Evolutionary conservation across 805 yeast species (phyloP).

Genomic region (Wickerhamomyces rabaulensis): DNA sequence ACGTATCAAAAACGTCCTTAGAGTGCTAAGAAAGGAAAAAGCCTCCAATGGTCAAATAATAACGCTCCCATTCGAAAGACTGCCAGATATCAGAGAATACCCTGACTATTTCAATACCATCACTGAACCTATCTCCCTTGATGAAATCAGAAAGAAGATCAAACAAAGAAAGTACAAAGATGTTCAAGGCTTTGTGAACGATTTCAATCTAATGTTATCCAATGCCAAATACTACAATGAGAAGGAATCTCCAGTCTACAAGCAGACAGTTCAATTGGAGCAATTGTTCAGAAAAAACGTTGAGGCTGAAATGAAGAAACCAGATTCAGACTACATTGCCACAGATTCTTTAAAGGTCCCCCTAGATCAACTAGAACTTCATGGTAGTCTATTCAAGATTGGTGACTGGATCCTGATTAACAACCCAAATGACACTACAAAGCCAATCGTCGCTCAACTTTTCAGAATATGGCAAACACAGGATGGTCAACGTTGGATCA

Average conservation of each 20-base stretch:
- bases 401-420: conserved; percentile 94
- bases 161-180: conserved; percentile 77
- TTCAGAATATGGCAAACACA: conserved; percentile 87
- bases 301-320: conserved; percentile 69
- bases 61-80: conserved; percentile 67
- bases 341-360: conserved; percentile 61
- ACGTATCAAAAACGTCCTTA: conserved; percentile 80
- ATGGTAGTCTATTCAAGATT: conserved; percentile 69
- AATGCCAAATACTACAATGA: conserved; percentile 67
- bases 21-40: conserved; percentile 71
- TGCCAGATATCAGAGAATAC: conserved; percentile 58
- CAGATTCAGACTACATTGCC: conserved; percentile 70
- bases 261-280: conserved; percentile 62
- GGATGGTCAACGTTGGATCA: conserved; percentile 81
- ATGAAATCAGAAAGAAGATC: conserved; percentile 74
- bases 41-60: conserved; percentile 46
- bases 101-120: conserved; percentile 44
- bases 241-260: conserved; percentile 50
- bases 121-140: conserved; percentile 58
- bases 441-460: conserved; percentile 91
- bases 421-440: conserved; percentile 82
- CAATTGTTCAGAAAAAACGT: conserved; percentile 49
- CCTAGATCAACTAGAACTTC: conserved; percentile 67
- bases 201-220: conserved; percentile 66
- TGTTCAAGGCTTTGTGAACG: conserved; percentile 73